Base-by-base conservation (phyloP, 345 rosid genomes). In the Mangifera indica region DNA sequence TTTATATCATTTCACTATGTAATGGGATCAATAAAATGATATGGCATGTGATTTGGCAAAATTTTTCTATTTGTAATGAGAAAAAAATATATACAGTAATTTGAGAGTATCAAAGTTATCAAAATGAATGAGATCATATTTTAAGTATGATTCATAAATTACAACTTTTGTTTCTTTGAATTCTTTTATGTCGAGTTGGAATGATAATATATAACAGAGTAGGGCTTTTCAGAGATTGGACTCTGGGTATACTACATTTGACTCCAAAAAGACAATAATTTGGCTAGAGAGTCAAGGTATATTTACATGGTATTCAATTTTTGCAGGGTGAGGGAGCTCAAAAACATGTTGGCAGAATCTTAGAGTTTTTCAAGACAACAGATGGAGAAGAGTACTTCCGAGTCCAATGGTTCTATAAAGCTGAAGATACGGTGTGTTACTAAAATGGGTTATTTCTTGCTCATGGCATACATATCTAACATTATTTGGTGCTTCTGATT, bases 321-420 rank as follows among this genome's bases (percentile, higher is more conserved):
- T 83, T 74, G 69, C 84, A 91, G 97, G 97, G 94, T 71, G 94
- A 83, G 61, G 88, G 79, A 78, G 80, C 73, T 66, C 74, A 87
- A 72, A 76, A 70, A 29, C 89, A 85, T 72, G 74, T 93, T 64
- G 98, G 98, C 63, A 87, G 80, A 79, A 83, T 93, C 68, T 52
- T 90, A 77, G 98, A 93, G 67, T 85, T 93, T 78, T 91, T 93
- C 82, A 87, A 67, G 81, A 83, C 98, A 57, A 87, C 86, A 48
- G 87, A 86, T 56, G 86, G 80, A 70, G 92, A 83, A 78, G 82
- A 87, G 48, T 91, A 87, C 81, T 87, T 90, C 75, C 86, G 97
- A 84, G 97, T 90, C 80, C 95, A 87, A 74, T 94, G 97, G 98
- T 94, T 91, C 84, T 94, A 91, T 72, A 88, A 85, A 79, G 95